These are phyloP conservation scores for Diddensiella santjacobensis DNA, from an alignment of 805 yeast genomes.

Conservation along the genomic window DNA sequence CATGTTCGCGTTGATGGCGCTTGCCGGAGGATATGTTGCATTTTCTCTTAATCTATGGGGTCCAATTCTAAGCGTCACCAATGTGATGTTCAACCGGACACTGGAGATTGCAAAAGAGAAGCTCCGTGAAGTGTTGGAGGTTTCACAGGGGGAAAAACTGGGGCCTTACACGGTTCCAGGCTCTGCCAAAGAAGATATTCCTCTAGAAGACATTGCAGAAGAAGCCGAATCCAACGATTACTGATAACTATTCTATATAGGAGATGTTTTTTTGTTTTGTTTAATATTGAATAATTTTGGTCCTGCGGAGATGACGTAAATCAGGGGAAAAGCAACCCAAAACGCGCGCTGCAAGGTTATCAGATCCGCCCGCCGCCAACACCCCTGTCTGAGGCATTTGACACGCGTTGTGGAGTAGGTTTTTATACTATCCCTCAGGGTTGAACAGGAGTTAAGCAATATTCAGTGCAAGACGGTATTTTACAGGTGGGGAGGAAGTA, in stretches of 20 bases:
- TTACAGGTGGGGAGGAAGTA: background rate
- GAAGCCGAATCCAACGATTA: too few species aligned
- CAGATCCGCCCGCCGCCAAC: too few species aligned
- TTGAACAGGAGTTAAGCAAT: too few species aligned
- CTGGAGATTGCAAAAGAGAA: slow-evolving; percentile 55
- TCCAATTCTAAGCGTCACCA: slow-evolving; percentile 62
- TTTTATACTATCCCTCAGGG: too few species aligned
- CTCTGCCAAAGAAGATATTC: slow-evolving; percentile 30
- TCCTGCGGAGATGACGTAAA: too few species aligned
- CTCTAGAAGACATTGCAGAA: slow-evolving; percentile 23
- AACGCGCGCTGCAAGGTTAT: too few species aligned
- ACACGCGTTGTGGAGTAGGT: too few species aligned
- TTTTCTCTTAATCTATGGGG: slow-evolving; percentile 70
- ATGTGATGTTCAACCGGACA: slow-evolving; percentile 55
- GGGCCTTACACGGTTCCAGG: slow-evolving; percentile 5
- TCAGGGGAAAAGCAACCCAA: too few species aligned
- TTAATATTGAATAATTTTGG: too few species aligned
- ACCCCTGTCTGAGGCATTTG: too few species aligned
- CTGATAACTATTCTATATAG: too few species aligned
- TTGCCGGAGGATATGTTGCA: slow-evolving; percentile 62
- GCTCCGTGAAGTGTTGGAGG: slow-evolving; percentile 59
- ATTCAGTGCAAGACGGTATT: background rate
- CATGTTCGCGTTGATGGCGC: slow-evolving; percentile 48
- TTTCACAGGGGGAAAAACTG: slow-evolving; percentile 20
- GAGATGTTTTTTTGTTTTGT: too few species aligned